Conservation (phyloP, 306 rosid species). For the Elaeagnus macrophylla region DNA sequence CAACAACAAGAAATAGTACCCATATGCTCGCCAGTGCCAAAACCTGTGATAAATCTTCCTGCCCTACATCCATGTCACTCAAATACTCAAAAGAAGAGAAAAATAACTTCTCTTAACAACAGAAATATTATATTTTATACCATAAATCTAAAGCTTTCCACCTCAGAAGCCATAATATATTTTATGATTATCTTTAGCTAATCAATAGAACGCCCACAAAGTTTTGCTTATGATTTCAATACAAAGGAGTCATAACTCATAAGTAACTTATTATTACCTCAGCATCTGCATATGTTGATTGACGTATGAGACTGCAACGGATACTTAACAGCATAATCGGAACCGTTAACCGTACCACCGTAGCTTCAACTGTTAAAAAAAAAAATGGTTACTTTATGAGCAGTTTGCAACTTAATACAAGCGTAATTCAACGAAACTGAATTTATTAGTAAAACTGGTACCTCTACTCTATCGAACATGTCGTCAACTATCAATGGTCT, state of each 20-base stretch:
- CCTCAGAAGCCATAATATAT: neutral
- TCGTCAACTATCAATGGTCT: conserved; percentile 89
- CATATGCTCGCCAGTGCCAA: conserved; percentile 73
- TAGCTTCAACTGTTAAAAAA: conserved; percentile 52
- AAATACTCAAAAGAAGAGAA: conserved; percentile 38
- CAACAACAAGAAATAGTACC: conserved; percentile 63
- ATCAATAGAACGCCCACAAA: neutral
- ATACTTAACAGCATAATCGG: conserved; percentile 70
- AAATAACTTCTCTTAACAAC: neutral
- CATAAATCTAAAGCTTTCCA: conserved; percentile 9
- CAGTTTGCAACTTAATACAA: neutral
- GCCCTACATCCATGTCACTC: conserved; percentile 96
- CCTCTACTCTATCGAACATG: conserved; percentile 93
- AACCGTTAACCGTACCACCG: conserved; percentile 75
- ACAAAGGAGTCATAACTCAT: neutral
- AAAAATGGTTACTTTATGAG: neutral
- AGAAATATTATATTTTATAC: conserved; percentile 4
- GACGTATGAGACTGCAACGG: conserved; percentile 86
- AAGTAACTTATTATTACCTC: conserved; percentile 40
- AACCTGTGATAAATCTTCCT: conserved; percentile 90
- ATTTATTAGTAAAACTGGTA: conserved; percentile 11
- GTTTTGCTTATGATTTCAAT: neutral
- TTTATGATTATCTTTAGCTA: neutral
- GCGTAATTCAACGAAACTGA: neutral
- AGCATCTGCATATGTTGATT: conserved; percentile 76